phyloP scores from a whole-genome alignment of 2,329 filamentous ascomycete genomes.

The Diplodia seriata region DNA sequence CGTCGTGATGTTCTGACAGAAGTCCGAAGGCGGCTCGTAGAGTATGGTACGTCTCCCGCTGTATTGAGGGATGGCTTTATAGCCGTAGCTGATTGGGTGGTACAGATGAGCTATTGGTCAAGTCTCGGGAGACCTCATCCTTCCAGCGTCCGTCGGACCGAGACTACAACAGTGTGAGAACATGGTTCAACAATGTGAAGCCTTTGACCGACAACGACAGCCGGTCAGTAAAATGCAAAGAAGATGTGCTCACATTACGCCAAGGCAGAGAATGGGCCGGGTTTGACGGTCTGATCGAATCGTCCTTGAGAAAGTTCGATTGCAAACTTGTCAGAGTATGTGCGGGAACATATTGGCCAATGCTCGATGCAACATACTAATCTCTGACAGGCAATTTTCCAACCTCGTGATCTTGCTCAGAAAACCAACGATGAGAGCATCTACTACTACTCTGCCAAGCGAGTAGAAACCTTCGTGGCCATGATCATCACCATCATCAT shows the following conservation, averaged over 20 bases:
- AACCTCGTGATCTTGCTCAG: conserved; percentile 47
- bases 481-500: conserved; percentile 53
- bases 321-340: conserved; percentile 38
- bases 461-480: conserved; percentile 51
- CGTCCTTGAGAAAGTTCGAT: conserved; percentile 41
- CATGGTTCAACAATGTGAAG: conserved; percentile 47
- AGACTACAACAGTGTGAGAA: conserved; percentile 49
- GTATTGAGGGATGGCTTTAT: too few species aligned
- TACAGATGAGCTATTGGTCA: conserved; percentile 50
- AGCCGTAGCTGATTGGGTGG: conserved; percentile 28
- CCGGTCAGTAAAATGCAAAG: conserved; percentile 49
- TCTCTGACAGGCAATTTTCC: conserved; percentile 39
- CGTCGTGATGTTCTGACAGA: conserved; percentile 42
- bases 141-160: conserved; percentile 50
- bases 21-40: conserved; percentile 44
- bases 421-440: conserved; percentile 47
- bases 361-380: too few species aligned
- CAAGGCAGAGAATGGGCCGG: conserved; percentile 51
- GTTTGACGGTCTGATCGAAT: conserved; percentile 51
- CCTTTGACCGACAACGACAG: conserved; percentile 47
- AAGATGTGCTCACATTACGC: conserved; percentile 51
- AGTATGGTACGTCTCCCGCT: conserved; percentile 40
- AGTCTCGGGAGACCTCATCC: conserved; percentile 45
- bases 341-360: conserved; percentile 37
- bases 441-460: conserved; percentile 46